Base-by-base conservation (phyloP, 305 asterid genomes). In the Fraxinus paxiana region DNA sequence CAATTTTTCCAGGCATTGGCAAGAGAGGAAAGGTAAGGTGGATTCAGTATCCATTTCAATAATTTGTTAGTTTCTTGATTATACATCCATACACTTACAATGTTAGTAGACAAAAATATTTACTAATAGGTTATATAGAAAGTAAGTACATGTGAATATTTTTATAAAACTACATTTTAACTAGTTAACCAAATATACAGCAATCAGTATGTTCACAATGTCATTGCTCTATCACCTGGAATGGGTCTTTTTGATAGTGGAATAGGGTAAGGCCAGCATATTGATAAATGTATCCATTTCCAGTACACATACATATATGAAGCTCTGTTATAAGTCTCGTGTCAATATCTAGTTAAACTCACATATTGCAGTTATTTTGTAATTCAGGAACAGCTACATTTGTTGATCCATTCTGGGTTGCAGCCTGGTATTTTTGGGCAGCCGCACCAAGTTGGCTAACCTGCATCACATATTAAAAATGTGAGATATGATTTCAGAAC, bases 391-490 rank as follows among this genome's bases (percentile, higher is more conserved):
- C 81, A 56, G 88, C 61, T 9, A 59, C 43, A 59, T 74, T 84
- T 9, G 87, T 15, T 15, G 89, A 83, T 3, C 83, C 82, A 77
- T 82, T 83, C 37, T 81, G 88, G 1, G 87, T 79, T 12, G 88
- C 81, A 82, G 83, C 83, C 84, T 84, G 86, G 83, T 84, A 90
- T 54, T 87, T 85, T 73, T 87, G 87, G 69, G 84, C 85, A 77
- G 88, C 91, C 15, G 83, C 84, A 17, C 88, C 88, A 67, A 89
- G 90, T 80, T 88, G 88, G 70, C 79, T 63, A 76, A 85, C 88
- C 90, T 90, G 76, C 26, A 84, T 3, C n/a, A 26, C n/a, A 63
- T 18, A 59, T 59, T 30, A 28, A 67, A 12, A 22, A 65, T 24
- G 35, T 26, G 73, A 65, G 37, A 24, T 0, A 65, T 65, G 18